Evolutionary conservation across 805 yeast genomes (phyloP), one percentile per base, ranked within the genome.

Genomic region (Kluyveromyces siamensis): DNA sequence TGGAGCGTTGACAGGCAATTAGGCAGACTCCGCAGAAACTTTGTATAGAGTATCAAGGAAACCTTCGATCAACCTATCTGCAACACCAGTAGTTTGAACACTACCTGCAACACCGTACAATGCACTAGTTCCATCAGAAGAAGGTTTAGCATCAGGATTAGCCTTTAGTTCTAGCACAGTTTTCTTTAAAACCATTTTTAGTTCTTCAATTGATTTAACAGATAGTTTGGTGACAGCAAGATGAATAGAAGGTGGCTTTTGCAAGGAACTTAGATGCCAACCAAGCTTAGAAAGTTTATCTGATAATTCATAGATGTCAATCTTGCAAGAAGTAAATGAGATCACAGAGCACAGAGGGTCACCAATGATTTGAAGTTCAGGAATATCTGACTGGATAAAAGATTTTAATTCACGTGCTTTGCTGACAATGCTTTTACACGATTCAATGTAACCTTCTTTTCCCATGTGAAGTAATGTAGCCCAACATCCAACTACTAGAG

Each of bases 401-500:
- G 59, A 50, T 55, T 77, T 81, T 56, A 89, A 69, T 48, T 69
- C 66, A 60, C 79, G 73, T 1, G 95, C 80, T 3, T 90, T 79
- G 8, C 66, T 56, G 7, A 89, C 80, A 45, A 91, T 90, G 11
- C 78, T 80, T 48, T 64, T 67, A 53, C 96, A 83, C 1, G 83
- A 75, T 52, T 81, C 63, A 6, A 66, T 72, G 65, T 91, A 91
- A 0, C 98, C 98, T n/a, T 79, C 77, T 48, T 79, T 80, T 38
- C 99, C 99, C 48, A 90, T 73, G 53, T 76, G 74, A 41, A 91
- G 69, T 75, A 91, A 69, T 0, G 97, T 89, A 0, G 96, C 95
- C 97, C 98, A 93, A 65, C 98, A 90, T 0, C 97, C 98, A n/a
- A 85, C 98, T 75, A 89, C 85, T 36, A 91, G 72, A 0, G 98